Base-by-base conservation (phyloP, 345 rosid species). In the Eucalyptus marginata region DNA sequence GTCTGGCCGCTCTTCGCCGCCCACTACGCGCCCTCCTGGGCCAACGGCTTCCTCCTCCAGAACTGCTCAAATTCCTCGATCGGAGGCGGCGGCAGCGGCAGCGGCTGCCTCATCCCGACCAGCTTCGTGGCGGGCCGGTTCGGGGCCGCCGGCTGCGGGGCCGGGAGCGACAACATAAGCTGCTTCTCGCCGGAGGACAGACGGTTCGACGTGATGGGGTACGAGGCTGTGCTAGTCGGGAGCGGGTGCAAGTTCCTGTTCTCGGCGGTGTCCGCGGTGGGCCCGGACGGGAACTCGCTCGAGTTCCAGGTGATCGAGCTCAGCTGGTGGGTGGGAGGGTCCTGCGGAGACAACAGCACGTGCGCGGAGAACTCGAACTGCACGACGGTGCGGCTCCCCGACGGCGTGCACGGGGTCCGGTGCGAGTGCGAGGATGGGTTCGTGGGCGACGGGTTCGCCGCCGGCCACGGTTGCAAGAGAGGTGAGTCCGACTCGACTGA, bases 321-420 rank as follows among this genome's bases (percentile, higher is more conserved):
- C 88, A 93, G 89, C n/a, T 98, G 99, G 99, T 95, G 99, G 99
- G 68, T 95, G 29, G 49, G 87, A n/a, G 93, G 95, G 47, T 6
- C 4, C 5, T 94, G 94, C 81, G 16, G 4, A 76, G 51, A 1
- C 12, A 40, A 22, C 89, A 1, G 40, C 46, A 36, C 15, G 33
- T 98, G 99, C 80, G 49, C 89, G 18, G 14, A 2, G 7, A 86
- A 93, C 20, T 97, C 95, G 10, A 49, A n/a, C 0, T 92, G 96
- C 62, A 31, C 1, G 24, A 0, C 2, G 0, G 92, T 94, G 56
- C 49, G 3, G 22, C 88, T 89, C 13, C 46, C 88, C 29, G 14
- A 49, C 64, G 90, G 94, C 25, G 36, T 7, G 11, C 6, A 2
- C 2, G 99, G 96, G 62, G 18, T n/a, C 81, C 92, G 93, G 84